A percentile compares a stretch with the other conserved stretches of the same genome.
phyloP scores from a whole-genome alignment of 2,329 filamentous ascomycete species.

The Paraphoma chrysanthemicola region DNA sequence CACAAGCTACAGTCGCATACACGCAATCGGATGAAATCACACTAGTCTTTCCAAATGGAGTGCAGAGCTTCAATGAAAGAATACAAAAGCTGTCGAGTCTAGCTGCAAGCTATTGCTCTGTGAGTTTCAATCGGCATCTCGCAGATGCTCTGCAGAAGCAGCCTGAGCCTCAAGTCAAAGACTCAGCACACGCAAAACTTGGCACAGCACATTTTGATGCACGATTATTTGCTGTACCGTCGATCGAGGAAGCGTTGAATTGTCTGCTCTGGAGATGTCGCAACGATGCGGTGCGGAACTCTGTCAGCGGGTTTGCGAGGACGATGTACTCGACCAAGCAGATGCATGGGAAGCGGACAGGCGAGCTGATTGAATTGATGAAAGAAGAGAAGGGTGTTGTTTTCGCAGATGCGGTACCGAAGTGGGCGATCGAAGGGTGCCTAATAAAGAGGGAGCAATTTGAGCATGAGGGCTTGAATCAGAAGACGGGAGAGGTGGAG shows the following conservation, averaged over 20 bases:
- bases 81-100: slow-evolving; percentile 40
- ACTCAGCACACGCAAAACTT: slow-evolving; percentile 15
- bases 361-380: slow-evolving; percentile 33
- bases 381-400: slow-evolving; percentile 25
- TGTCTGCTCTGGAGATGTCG: slow-evolving; percentile 40
- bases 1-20: slow-evolving; percentile 37
- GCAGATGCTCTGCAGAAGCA: slow-evolving; percentile 9
- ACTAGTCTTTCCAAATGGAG: slow-evolving; percentile 35
- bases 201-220: slow-evolving; percentile 40
- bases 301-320: slow-evolving; percentile 34
- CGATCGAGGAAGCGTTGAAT: slow-evolving; percentile 35
- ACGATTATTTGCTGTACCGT: slow-evolving; percentile 34
- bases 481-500: slow-evolving; percentile 31
- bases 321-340: slow-evolving; percentile 32
- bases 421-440: slow-evolving; percentile 42
- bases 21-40: slow-evolving; percentile 46
- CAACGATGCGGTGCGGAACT: slow-evolving; percentile 39
- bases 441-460: slow-evolving; percentile 39
- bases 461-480: slow-evolving; percentile 38
- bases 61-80: slow-evolving; percentile 35
- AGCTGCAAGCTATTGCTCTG: slow-evolving; percentile 35
- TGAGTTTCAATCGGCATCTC: slow-evolving; percentile 36
- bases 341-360: slow-evolving; percentile 33
- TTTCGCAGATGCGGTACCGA: slow-evolving; percentile 36
- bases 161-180: slow-evolving; percentile 27